Evolutionary conservation across 164 flowering plant genomes (phyloP).

Genomic region (Hamamelis virginiana): DNA sequence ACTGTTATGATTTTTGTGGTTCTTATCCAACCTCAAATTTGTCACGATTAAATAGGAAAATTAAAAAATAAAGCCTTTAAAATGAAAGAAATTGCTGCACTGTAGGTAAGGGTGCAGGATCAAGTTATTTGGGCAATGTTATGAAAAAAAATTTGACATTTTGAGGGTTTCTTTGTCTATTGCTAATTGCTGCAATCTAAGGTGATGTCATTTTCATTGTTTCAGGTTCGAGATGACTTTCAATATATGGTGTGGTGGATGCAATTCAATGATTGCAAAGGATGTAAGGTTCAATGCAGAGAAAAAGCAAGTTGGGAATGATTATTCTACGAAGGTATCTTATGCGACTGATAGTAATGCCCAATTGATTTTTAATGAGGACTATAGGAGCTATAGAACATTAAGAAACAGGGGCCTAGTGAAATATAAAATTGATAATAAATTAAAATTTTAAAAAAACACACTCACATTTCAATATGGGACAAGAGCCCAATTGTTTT

Average conservation of each 20-base stretch:
- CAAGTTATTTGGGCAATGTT: no score
- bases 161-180: background rate
- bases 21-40: no score
- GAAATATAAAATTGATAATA: background rate
- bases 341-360: background rate
- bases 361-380: background rate
- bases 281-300: constrained; percentile 99
- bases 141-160: no score
- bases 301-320: constrained; percentile 98
- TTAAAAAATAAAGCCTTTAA: no score
- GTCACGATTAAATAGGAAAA: no score
- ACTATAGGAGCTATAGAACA: background rate
- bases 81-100: no score
- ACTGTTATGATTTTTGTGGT: no score
- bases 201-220: background rate
- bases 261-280: constrained; percentile 97
- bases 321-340: constrained; percentile 92
- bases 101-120: no score
- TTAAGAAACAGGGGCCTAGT: background rate
- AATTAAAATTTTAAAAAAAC: no score
- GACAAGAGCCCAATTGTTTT: no score
- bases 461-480: no score
- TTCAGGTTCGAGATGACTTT: constrained; percentile 97
- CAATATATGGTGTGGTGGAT: constrained; percentile 97
- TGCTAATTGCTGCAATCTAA: background rate